These are phyloP conservation scores for Nannochloris sp. DNA, from an alignment of 139 green algal species.

Conservation along the genomic window DNA sequence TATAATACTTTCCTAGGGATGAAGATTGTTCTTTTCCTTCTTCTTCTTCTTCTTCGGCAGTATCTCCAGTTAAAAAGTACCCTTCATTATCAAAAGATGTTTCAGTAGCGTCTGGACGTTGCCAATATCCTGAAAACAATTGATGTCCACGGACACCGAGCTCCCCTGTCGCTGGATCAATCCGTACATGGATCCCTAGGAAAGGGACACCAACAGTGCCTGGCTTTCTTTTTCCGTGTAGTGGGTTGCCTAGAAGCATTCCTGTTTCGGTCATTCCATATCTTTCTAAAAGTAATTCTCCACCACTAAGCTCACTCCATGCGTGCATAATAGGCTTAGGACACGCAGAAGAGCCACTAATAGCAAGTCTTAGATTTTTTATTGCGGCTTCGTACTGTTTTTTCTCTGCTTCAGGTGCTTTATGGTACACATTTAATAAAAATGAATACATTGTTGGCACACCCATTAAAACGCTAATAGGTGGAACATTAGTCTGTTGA, in stretches of 20 bases:
- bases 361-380: slow-evolving; percentile 55
- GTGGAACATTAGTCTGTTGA: slow-evolving; percentile 21
- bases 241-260: slow-evolving; percentile 90
- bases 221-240: slow-evolving; percentile 45
- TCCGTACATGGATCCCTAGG: slow-evolving; percentile 42
- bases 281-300: slow-evolving; percentile 61
- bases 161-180: slow-evolving; percentile 52
- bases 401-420: slow-evolving; percentile 27
- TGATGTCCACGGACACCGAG: slow-evolving; percentile 59
- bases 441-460: slow-evolving; percentile 95
- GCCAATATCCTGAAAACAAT: slow-evolving; percentile 89
- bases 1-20: slow-evolving; percentile 44
- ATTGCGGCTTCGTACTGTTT: slow-evolving; percentile 34
- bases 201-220: slow-evolving; percentile 83
- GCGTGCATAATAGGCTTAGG: slow-evolving; percentile 65
- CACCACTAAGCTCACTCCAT: slow-evolving; percentile 57
- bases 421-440: slow-evolving; percentile 64
- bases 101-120: slow-evolving; percentile 57
- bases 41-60: slow-evolving; percentile 8
- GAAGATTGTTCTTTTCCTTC: too few relatives aligned
- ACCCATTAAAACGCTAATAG: slow-evolving; percentile 83
- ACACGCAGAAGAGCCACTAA: slow-evolving; percentile 85
- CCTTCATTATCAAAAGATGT: slow-evolving; percentile 75
- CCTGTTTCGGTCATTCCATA: slow-evolving; percentile 99
- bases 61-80: slow-evolving; percentile 81